A percentile compares a stretch with the other conserved stretches of the same genome.
These are phyloP conservation scores for Dioscorea dumetorum DNA, from an alignment of 106 monocot species.

Conservation along the genomic window DNA sequence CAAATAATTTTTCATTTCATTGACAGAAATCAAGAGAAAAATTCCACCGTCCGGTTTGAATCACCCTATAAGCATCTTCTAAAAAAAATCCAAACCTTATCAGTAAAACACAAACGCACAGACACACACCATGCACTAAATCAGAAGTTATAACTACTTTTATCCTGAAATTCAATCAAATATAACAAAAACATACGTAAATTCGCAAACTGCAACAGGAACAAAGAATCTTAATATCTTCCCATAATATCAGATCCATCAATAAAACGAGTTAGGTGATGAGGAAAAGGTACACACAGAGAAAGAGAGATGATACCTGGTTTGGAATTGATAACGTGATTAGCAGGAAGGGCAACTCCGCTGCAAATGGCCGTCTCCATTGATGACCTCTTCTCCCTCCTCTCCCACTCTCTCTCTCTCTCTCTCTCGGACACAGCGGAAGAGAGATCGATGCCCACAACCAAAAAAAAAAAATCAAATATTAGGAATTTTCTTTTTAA, in stretches of 20 bases:
- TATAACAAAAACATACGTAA: not conserved
- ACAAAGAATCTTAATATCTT: not conserved
- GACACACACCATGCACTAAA: not conserved
- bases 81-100: too few species aligned
- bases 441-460: too few species aligned
- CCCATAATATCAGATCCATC: too few species aligned
- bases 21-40: too few species aligned
- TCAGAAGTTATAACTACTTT: not conserved
- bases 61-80: too few species aligned
- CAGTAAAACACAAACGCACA: not conserved
- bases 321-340: slow-evolving; percentile 35
- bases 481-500: too few species aligned
- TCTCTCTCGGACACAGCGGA: not conserved
- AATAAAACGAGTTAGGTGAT: not conserved
- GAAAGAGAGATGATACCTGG: slow-evolving; percentile 23
- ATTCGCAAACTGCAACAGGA: not conserved
- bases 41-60: too few species aligned
- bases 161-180: not conserved
- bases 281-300: not conserved
- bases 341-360: slow-evolving; percentile 38
- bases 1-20: too few species aligned
- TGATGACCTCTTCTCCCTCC: slow-evolving; percentile 8
- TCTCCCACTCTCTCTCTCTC: not conserved
- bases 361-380: slow-evolving; percentile 59
- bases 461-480: too few species aligned